phyloP scores from a whole-genome alignment of 1,284 basidiomycete genomes.

The Volvariella volvacea region DNA sequence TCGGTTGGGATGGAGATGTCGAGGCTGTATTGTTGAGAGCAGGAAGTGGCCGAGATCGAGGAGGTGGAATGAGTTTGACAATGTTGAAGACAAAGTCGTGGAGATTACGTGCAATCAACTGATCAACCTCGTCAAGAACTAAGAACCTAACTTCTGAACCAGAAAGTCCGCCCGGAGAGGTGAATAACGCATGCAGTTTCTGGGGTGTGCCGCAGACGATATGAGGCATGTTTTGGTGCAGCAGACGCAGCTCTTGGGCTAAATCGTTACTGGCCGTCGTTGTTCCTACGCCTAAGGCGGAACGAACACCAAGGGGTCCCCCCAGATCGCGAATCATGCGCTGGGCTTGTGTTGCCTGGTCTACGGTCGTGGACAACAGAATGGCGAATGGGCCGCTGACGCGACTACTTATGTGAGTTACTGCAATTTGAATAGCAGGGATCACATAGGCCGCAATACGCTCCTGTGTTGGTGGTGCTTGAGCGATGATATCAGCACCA shows the following conservation, averaged over 20 bases:
- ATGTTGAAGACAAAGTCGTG: constrained; percentile 94
- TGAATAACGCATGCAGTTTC: constrained; percentile 90
- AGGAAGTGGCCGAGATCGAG: constrained; percentile 62
- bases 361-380: constrained; percentile 95
- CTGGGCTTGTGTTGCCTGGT: constrained; percentile 97
- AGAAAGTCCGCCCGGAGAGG: constrained; percentile 64
- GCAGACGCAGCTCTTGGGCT: constrained; percentile 69
- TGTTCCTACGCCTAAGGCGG: constrained; percentile 79
- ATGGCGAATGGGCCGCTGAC: constrained; percentile 80
- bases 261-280: constrained; percentile 61
- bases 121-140: constrained; percentile 96
- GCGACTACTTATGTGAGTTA: constrained; percentile 49
- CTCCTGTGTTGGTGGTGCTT: constrained; percentile 97
- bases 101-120: constrained; percentile 92
- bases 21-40: constrained; percentile 25
- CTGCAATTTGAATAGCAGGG: constrained; percentile 84
- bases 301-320: constrained; percentile 83
- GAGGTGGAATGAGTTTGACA: constrained; percentile 82
- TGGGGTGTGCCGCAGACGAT: constrained; percentile 96
- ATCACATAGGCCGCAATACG: constrained; percentile 96
- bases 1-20: constrained; percentile 36
- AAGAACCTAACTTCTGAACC: constrained; percentile 87
- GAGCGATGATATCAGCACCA: constrained; percentile 94
- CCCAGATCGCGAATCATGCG: constrained; percentile 95
- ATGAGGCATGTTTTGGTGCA: constrained; percentile 90